Evolutionary conservation across 2,329 filamentous ascomycete species (phyloP), one percentile per base, ranked within the genome.

Genomic region (Colletotrichum lindemuthianum): DNA sequence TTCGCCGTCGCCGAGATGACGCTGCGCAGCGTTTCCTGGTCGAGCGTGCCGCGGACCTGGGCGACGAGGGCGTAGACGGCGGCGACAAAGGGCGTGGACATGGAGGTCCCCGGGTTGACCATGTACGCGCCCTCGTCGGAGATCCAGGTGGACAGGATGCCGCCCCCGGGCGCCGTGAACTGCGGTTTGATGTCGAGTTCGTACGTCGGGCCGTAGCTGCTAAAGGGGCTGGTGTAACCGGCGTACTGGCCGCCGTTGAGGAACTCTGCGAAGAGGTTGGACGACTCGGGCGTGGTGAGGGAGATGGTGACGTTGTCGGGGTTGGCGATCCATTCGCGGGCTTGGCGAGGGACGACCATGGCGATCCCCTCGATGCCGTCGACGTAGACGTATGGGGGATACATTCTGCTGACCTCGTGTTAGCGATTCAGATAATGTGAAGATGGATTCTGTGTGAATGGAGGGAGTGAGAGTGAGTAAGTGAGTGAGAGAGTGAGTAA

Each of bases 41-140:
- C 70, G 12, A 66, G 57, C 10, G 67, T 74, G 9, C 74, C 73
- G 8, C 74, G 68, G 32, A 68, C 71, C 45, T 76, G 70, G 4
- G 67, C 69, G 34, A 76, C 66, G n/a, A 78, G 72, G 5, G 73
- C 75, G 33, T 72, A 71, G 39, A 76, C 73, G 49, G 75, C 79
- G 16, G 83, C 82, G 4, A 79, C 75, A 34, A 83, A 72, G n/a
- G 84, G 81, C 66, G 78, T 77, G 8, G 83, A 79, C 84, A 87
- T 87, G 1, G 82, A 85, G 0, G 84, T 87, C 10, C 85, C 84
- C 16, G 79, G 82, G 24, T 84, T 74, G 15, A 86, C 78, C 41
- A 78, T 80, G 64, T 86, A 87, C 6, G 72, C 68, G 8, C 78
- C 75, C 48, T 75, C 64, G 6, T 71, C 71, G 6, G 78, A 72